Evolutionary conservation across 208 protist species (phyloP).

Genomic region (Leishmania arabica): DNA sequence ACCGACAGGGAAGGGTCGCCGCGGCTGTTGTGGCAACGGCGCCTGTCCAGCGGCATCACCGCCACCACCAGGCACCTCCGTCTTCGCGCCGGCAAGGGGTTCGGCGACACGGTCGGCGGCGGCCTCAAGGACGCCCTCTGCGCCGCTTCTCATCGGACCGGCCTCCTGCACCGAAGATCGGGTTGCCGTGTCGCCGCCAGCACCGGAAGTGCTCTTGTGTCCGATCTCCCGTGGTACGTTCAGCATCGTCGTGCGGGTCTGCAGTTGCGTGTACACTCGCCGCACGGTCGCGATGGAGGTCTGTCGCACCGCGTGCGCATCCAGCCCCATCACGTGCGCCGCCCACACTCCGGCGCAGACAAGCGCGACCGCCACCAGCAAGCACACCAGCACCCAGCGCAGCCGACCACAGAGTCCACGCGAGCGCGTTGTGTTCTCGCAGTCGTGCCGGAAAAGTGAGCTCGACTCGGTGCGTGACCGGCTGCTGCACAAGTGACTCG

Average conservation of each 20-base stretch:
- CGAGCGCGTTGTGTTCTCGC: not conserved
- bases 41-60: not conserved
- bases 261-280: constrained; percentile 12
- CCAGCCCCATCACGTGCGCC: not conserved
- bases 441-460: not conserved
- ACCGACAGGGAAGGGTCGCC: not conserved
- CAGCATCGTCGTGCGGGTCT: constrained; percentile 14
- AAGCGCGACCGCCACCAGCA: constrained; percentile 8
- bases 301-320: not conserved
- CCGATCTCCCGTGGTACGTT: constrained; percentile 22
- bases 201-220: not conserved
- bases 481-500: not conserved
- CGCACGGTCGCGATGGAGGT: not conserved
- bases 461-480: not conserved
- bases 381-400: constrained; percentile 2
- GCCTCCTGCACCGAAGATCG: not conserved
- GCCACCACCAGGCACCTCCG: not conserved
- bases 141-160: not conserved
- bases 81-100: not conserved
- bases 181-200: not conserved
- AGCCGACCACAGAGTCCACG: not conserved
- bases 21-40: not conserved
- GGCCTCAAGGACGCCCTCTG: not conserved
- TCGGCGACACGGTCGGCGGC: not conserved
- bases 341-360: constrained; percentile 12